Percentiles rank a stretch among this genome's conserved stretches.
Evolutionary conservation across 352 stramenopile genomes (phyloP).

Genomic region (Pythium oligandrum): DNA sequence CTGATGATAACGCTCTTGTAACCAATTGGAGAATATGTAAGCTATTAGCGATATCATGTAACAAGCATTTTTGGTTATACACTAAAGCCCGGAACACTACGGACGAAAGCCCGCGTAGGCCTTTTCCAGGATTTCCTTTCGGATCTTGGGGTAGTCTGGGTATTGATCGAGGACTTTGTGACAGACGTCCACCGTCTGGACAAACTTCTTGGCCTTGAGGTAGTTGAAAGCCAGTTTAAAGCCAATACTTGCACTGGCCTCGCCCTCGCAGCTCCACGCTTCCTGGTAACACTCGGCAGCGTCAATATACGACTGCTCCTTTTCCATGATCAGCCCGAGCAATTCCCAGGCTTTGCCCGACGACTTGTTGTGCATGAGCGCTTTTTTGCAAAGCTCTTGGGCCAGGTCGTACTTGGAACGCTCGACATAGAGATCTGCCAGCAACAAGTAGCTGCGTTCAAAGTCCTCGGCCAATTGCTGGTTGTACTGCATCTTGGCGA

Average conservation of each 20-base stretch:
- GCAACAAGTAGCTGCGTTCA: slow-evolving; percentile 90
- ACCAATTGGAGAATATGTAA: no score
- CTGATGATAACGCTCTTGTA: no score
- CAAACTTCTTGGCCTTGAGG: slow-evolving; percentile 90
- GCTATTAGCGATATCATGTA: no score
- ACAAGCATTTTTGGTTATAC: no score
- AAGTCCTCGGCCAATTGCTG: slow-evolving; percentile 89
- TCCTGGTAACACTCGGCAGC: slow-evolving; percentile 93
- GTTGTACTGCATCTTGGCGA: slow-evolving; percentile 92
- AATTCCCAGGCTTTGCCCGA: slow-evolving; percentile 91
- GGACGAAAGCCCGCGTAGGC: slow-evolving; percentile 85
- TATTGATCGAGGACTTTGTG: slow-evolving; percentile 92
- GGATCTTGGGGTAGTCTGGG: slow-evolving; percentile 93
- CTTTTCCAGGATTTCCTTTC: slow-evolving; percentile 93
- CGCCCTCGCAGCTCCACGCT: slow-evolving; percentile 72
- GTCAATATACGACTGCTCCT: slow-evolving; percentile 91
- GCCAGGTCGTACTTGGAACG: slow-evolving; percentile 91
- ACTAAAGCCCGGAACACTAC: slow-evolving; percentile 15
- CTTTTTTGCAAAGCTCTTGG: slow-evolving; percentile 90
- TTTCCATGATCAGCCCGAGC: slow-evolving; percentile 93
- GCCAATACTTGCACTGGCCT: slow-evolving; percentile 85
- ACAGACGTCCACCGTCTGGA: slow-evolving; percentile 90
- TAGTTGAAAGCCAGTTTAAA: slow-evolving; percentile 97
- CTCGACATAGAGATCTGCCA: slow-evolving; percentile 92
- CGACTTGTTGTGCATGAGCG: slow-evolving; percentile 91